Percentiles rank a stretch among this genome's conserved stretches.
Evolutionary conservation across 805 yeast genomes (phyloP).

Genomic region (Cyberlindnera xishuangbannaensis): DNA sequence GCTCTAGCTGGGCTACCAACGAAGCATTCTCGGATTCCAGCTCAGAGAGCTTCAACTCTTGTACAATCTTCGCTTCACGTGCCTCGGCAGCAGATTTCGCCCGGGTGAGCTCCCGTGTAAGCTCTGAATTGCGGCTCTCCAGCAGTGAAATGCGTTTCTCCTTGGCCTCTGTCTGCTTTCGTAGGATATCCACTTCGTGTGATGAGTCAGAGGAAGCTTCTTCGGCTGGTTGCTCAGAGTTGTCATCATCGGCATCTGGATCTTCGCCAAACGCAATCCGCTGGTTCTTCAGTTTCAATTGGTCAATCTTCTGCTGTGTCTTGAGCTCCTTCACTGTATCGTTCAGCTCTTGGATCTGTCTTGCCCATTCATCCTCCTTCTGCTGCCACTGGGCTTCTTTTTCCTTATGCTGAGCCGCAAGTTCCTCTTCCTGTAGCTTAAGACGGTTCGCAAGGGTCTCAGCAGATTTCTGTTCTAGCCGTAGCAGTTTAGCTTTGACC

Average conservation of each 20-base stretch:
- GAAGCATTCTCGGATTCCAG: conserved; percentile 66
- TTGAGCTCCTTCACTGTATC: conserved; percentile 58
- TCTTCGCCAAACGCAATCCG: conserved; percentile 35
- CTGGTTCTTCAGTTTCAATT: conserved; percentile 41
- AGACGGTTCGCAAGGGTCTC: conserved; percentile 48
- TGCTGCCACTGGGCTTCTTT: conserved; percentile 63
- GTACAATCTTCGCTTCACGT: conserved; percentile 36
- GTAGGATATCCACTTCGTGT: conserved; percentile 47
- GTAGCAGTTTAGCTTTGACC: conserved; percentile 54
- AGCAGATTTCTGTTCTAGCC: conserved; percentile 56
- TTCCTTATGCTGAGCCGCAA: conserved; percentile 63
- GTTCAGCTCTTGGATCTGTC: conserved; percentile 46
- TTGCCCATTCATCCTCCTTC: conserved; percentile 46
- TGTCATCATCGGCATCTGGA: conserved; percentile 21
- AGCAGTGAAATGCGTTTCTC: conserved; percentile 63
- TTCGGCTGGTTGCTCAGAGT: background rate
- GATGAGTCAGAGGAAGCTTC: too few relatives aligned
- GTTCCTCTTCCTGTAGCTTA: conserved; percentile 68
- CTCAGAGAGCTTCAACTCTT: conserved; percentile 41
- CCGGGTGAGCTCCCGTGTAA: conserved; percentile 57
- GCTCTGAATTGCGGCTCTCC: conserved; percentile 71
- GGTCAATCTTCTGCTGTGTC: conserved; percentile 33
- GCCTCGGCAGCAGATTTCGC: conserved; percentile 40
- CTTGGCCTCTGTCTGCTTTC: conserved; percentile 68
- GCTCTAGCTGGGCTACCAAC: conserved; percentile 52